Base-by-base conservation (phyloP, 768 basidiomycete genomes). In the Mycena filopes region DNA sequence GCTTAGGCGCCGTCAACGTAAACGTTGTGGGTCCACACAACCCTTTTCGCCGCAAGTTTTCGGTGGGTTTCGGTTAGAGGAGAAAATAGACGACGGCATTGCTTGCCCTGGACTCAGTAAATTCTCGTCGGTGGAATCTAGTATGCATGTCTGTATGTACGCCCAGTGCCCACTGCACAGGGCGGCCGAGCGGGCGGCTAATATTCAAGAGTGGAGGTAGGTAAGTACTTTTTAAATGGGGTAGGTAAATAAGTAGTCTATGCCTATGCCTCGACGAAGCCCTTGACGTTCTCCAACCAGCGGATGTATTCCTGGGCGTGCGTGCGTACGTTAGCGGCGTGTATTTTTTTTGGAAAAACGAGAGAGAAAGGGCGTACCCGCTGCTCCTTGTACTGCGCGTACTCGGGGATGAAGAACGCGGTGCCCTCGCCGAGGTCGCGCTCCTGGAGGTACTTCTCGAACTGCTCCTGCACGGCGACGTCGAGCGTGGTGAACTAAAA, bases 291-390 rank as follows among this genome's bases (percentile, higher is more conserved):
- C 71, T 85, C 79, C 72, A 99, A 80, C 96, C 96, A 99, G 69
- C 82, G 84, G 72, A 95, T 87, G 79, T 99, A 99, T 81, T 99
- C 96, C 95, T 96, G n/a, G n/a, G n/a, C n/a, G n/a, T n/a, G n/a
- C n/a, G n/a, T n/a, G n/a, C n/a, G n/a, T n/a, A n/a, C n/a, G n/a
- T n/a, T n/a, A n/a, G n/a, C n/a, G n/a, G n/a, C n/a, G n/a, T n/a
- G 65, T 41, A 66, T 33, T 60, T 26, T 63, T 54, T 28, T 46
- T 66, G 40, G 55, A 47, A 20, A 50, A 40, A 38, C 49, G 49
- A 59, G 16, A 33, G 45, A 55, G 20, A 23, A 20, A 20, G 78
- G n/a, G n/a, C 86, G 38, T 36, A 95, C 95, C 87, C 90, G 89
- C 82, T 99, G 96, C 75, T 99, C 96, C 84, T 98, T 98, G 82